Conservation (phyloP, 805 yeast genomes). For the Wickerhamomyces pijperi region DNA sequence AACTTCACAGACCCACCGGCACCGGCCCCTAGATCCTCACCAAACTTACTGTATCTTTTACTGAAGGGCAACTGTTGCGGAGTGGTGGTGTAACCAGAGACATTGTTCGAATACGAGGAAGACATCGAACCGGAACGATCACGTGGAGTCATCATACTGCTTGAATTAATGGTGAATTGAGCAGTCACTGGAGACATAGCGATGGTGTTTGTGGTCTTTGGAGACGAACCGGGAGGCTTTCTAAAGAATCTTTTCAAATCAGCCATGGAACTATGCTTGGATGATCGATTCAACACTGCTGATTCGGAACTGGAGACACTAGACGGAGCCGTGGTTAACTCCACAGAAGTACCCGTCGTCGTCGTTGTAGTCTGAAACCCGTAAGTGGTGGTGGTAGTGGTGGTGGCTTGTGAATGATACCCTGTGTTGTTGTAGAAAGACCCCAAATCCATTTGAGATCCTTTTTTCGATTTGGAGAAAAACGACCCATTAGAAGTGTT, state of each 20-base stretch:
- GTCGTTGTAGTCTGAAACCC: neutral
- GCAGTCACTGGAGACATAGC: slow-evolving; percentile 12
- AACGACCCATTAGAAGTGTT: slow-evolving; percentile 2
- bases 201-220: slow-evolving; percentile 6
- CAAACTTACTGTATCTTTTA: slow-evolving; percentile 70
- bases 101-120: slow-evolving; percentile 26
- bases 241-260: slow-evolving; percentile 67
- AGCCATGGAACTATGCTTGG: slow-evolving; percentile 65
- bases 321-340: slow-evolving; percentile 17
- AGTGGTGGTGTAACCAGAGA: slow-evolving; percentile 22
- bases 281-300: slow-evolving; percentile 37
- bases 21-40: slow-evolving; percentile 86
- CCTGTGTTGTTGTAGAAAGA: slow-evolving; percentile 16
- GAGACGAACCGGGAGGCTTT: slow-evolving; percentile 24
- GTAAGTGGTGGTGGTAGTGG: neutral
- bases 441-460: slow-evolving; percentile 21
- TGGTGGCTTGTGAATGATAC: slow-evolving; percentile 1
- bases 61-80: slow-evolving; percentile 45
- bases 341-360: too few relatives aligned
- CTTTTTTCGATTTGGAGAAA: slow-evolving; percentile 35
- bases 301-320: slow-evolving; percentile 15
- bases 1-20: slow-evolving; percentile 37
- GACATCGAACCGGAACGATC: slow-evolving; percentile 19
- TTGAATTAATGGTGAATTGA: slow-evolving; percentile 8
- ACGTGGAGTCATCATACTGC: slow-evolving; percentile 4